Conservation (phyloP, 441 rosid genomes). For the Arabidopsis lyrata region DNA sequence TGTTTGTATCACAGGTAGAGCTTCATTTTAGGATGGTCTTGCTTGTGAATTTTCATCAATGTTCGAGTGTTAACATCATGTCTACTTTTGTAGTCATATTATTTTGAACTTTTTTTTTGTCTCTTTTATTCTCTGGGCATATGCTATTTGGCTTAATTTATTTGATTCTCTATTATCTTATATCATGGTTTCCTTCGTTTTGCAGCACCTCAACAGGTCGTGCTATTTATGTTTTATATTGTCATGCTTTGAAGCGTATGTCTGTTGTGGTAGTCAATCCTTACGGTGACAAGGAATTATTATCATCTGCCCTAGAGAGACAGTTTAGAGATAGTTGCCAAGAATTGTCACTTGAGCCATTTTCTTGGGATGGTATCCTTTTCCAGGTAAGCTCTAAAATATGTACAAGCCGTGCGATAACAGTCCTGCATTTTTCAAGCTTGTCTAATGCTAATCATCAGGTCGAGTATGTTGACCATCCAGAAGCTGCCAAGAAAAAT, state of each 20-base stretch:
- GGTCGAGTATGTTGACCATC: slow-evolving; percentile 81
- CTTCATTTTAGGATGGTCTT: not conserved
- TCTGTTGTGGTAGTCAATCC: slow-evolving; percentile 79
- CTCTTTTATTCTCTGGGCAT: slow-evolving; percentile 18
- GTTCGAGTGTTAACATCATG: not conserved
- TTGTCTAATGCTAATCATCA: slow-evolving; percentile 47
- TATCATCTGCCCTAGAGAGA: slow-evolving; percentile 77
- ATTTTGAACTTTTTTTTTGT: slow-evolving; percentile 2
- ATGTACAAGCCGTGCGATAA: slow-evolving; percentile 15
- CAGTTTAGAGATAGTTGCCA: slow-evolving; percentile 90
- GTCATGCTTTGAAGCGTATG: slow-evolving; percentile 58
- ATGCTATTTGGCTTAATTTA: not conserved
- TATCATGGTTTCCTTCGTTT: slow-evolving; percentile 32
- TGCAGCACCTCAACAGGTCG: slow-evolving; percentile 81
- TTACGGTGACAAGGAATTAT: slow-evolving; percentile 70
- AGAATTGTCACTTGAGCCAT: slow-evolving; percentile 62
- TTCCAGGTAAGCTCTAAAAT: slow-evolving; percentile 63
- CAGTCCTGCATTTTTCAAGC: slow-evolving; percentile 31
- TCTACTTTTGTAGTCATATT: slow-evolving; percentile 17
- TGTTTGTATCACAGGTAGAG: slow-evolving; percentile 91
- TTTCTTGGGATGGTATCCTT: slow-evolving; percentile 50
- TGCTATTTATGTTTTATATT: slow-evolving; percentile 70
- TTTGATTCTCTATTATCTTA: slow-evolving; percentile 16
- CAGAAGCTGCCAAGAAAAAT: slow-evolving; percentile 74
- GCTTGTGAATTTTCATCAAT: too few relatives aligned